phyloP scores from a whole-genome alignment of 129 eudicot genomes.

The Chrysanthemum makinoi region DNA sequence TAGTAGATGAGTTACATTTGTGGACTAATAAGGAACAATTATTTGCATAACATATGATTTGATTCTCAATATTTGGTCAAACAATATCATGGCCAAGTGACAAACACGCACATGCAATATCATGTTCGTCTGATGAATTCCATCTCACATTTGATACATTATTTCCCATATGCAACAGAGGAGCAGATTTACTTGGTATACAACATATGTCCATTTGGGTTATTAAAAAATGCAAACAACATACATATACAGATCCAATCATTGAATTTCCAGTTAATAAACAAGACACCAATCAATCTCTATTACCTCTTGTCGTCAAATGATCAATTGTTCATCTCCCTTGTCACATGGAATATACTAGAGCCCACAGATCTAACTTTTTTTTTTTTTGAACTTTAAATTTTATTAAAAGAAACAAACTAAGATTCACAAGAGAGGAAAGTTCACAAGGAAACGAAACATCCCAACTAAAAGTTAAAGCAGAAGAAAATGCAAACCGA shows the following conservation, averaged over 20 bases:
- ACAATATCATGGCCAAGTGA: conserved; percentile 14
- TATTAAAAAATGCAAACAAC: conserved; percentile 5
- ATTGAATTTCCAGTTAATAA: conserved; percentile 12
- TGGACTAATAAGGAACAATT: too few relatives aligned
- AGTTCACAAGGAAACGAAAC: too few relatives aligned
- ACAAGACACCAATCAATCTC: conserved; percentile 34
- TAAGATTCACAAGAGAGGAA: too few relatives aligned
- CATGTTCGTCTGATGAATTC: conserved; percentile 32
- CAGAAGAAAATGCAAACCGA: too few relatives aligned
- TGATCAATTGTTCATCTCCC: conserved; percentile 25
- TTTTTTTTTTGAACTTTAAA: too few relatives aligned
- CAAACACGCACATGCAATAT: conserved; percentile 29
- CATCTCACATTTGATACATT: conserved; percentile 8
- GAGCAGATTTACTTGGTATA: not conserved
- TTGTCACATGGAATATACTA: conserved; percentile 20
- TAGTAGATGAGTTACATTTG: too few relatives aligned
- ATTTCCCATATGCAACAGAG: conserved; percentile 11
- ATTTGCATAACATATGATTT: not conserved
- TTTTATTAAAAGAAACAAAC: too few relatives aligned
- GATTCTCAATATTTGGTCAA: conserved; percentile 4
- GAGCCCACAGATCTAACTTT: conserved; percentile 22
- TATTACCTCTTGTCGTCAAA: conserved; percentile 26
- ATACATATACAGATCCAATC: conserved; percentile 16
- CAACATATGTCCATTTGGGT: not conserved
- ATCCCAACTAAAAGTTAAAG: too few relatives aligned